These are phyloP conservation scores for Hyaloperonospora brassicae DNA, from an alignment of 352 stramenopile species.

Conservation along the genomic window DNA sequence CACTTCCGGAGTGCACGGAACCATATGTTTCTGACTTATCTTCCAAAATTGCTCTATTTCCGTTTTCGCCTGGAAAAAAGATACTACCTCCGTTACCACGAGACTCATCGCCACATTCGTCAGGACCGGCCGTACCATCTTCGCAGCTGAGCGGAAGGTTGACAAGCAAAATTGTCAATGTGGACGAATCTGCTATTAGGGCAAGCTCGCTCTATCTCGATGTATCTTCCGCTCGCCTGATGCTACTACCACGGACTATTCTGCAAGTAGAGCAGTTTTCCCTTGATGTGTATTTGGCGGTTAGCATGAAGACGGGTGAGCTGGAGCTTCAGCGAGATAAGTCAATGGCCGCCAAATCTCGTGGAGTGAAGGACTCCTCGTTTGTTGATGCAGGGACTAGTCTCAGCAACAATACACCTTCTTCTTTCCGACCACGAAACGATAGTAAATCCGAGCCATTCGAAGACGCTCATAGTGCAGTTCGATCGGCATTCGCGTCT, in stretches of 20 bases:
- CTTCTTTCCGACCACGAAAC: conserved; percentile 29
- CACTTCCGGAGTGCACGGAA: conserved; percentile 18
- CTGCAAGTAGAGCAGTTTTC: conserved; percentile 52
- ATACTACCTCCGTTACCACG: conserved; percentile 11
- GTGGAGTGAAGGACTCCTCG: conserved; percentile 13
- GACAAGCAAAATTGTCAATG: conserved; percentile 7
- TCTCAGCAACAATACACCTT: conserved; percentile 18
- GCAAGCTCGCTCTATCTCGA: conserved; percentile 25
- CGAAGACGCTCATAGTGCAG: conserved; percentile 32
- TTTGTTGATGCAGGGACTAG: conserved; percentile 29
- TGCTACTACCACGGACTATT: conserved; percentile 42
- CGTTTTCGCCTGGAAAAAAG: conserved; percentile 1
- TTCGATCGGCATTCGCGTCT: conserved; percentile 34
- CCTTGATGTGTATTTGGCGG: conserved; percentile 41
- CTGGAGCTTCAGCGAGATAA: conserved; percentile 36
- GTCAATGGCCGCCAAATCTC: conserved; percentile 23
- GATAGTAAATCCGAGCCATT: conserved; percentile 53
- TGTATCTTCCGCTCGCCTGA: conserved; percentile 40
- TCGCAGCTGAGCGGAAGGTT: conserved; percentile 25
- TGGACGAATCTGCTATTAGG: conserved; percentile 11
- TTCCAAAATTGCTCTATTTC: no score
- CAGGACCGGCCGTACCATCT: no score
- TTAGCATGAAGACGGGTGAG: conserved; percentile 32
- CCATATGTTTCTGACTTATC: conserved; percentile 21
- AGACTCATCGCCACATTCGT: conserved; percentile 12